phyloP scores from a whole-genome alignment of 768 basidiomycete genomes.

The Crepidotus variabilis region DNA sequence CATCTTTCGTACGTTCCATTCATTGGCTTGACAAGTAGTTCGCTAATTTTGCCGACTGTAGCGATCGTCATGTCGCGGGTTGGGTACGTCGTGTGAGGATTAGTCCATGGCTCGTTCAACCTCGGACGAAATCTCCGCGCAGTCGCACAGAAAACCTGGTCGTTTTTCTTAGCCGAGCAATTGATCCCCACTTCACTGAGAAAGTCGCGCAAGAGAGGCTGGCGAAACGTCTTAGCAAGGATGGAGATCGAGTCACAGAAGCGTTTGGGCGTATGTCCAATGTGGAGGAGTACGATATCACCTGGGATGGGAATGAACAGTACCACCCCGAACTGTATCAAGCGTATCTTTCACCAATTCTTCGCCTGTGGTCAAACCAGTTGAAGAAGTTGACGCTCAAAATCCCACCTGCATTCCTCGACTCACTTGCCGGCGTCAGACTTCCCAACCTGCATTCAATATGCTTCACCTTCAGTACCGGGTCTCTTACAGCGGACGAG shows the following conservation, averaged over 20 bases:
- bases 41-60: conserved; percentile 4
- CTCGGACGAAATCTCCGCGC: conserved; percentile 25
- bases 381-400: conserved; percentile 33
- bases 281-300: conserved; percentile 33
- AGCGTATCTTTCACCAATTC: conserved; percentile 33
- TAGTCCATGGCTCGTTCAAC: conserved; percentile 38
- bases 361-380: conserved; percentile 26
- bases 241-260: conserved; percentile 27
- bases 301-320: conserved; percentile 31
- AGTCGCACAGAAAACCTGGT: conserved; percentile 25
- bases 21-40: not conserved
- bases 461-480: conserved; percentile 32
- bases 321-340: conserved; percentile 34
- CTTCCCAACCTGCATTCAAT: conserved; percentile 34
- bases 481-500: conserved; percentile 19
- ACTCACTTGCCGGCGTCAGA: conserved; percentile 25
- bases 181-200: conserved; percentile 26
- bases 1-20: conserved; percentile 23
- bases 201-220: conserved; percentile 29
- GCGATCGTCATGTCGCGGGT: conserved; percentile 23
- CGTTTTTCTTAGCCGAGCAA: conserved; percentile 21
- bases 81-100: conserved; percentile 32
- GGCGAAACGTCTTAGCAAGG: conserved; percentile 32
- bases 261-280: conserved; percentile 28
- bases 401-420: conserved; percentile 34